These are phyloP conservation scores for Geranium incanum DNA, from an alignment of 441 rosid genomes.

Conservation along the genomic window DNA sequence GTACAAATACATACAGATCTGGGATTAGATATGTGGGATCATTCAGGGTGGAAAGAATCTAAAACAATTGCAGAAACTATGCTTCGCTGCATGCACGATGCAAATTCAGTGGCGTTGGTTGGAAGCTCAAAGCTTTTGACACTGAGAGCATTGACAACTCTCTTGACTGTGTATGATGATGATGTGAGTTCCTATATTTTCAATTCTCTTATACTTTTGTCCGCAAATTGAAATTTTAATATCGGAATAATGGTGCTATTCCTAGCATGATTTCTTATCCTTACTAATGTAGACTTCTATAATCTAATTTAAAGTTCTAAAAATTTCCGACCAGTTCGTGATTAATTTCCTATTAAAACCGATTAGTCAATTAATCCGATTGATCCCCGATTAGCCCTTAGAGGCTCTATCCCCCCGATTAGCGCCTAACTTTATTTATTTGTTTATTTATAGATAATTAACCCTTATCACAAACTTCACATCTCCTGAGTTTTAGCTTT, in stretches of 20 bases:
- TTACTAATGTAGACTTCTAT: not conserved
- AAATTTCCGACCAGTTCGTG: too few species aligned
- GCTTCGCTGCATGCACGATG: constrained; percentile 59
- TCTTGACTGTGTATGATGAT: constrained; percentile 47
- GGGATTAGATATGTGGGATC: constrained; percentile 67
- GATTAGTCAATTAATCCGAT: too few species aligned
- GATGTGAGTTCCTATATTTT: constrained; percentile 45
- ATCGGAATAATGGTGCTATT: not conserved
- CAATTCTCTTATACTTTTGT: constrained; percentile 11
- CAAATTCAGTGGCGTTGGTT: constrained; percentile 57
- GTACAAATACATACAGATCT: constrained; percentile 40
- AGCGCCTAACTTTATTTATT: too few species aligned
- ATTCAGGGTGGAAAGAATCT: constrained; percentile 64
- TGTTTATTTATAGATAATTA: not conserved
- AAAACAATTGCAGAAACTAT: constrained; percentile 52
- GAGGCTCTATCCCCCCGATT: too few species aligned
- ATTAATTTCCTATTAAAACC: too few species aligned
- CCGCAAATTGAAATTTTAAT: not conserved
- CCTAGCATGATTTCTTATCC: not conserved
- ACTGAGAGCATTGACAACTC: constrained; percentile 53
- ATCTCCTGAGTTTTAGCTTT: not conserved
- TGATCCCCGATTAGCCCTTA: too few species aligned
- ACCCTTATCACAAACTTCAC: constrained; percentile 3
- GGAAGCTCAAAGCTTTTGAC: constrained; percentile 55
- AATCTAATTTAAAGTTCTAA: not conserved